Conservation (phyloP, 768 basidiomycete genomes). For the Boletus patriciae region DNA sequence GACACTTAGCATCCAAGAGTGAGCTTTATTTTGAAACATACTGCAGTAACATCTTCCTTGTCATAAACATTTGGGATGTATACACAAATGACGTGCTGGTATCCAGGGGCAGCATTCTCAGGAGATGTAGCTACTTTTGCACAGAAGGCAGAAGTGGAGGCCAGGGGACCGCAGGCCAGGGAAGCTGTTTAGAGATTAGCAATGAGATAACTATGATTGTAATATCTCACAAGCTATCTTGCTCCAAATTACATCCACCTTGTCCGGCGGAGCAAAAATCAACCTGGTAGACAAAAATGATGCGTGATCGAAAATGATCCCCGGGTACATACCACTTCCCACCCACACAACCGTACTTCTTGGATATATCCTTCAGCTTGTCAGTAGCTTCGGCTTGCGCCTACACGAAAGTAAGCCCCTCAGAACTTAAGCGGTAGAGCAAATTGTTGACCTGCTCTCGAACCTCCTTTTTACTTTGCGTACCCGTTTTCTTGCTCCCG, state of each 20-base stretch:
- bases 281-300: conserved; percentile 47
- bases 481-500: conserved; percentile 69
- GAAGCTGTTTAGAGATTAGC: conserved; percentile 45
- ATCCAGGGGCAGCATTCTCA: conserved; percentile 42
- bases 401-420: conserved; percentile 34
- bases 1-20: neutral
- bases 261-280: conserved; percentile 60
- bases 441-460: conserved; percentile 56
- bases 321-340: conserved; percentile 63
- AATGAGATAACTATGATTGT: neutral
- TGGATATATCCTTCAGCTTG: conserved; percentile 60
- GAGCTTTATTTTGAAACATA: conserved; percentile 21
- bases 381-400: conserved; percentile 57
- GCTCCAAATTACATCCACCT: conserved; percentile 63
- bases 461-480: conserved; percentile 72
- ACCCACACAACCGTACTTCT: conserved; percentile 48
- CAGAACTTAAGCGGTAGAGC: neutral
- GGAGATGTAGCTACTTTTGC: conserved; percentile 71
- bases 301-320: neutral
- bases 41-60: conserved; percentile 56
- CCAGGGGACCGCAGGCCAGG: conserved; percentile 60
- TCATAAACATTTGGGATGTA: conserved; percentile 74
- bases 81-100: conserved; percentile 68
- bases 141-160: conserved; percentile 52
- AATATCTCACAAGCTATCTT: conserved; percentile 54